A percentile compares a stretch with the other conserved stretches of the same genome.
phyloP scores from a whole-genome alignment of 2,329 filamentous ascomycete species.

The Amphichorda felina region DNA sequence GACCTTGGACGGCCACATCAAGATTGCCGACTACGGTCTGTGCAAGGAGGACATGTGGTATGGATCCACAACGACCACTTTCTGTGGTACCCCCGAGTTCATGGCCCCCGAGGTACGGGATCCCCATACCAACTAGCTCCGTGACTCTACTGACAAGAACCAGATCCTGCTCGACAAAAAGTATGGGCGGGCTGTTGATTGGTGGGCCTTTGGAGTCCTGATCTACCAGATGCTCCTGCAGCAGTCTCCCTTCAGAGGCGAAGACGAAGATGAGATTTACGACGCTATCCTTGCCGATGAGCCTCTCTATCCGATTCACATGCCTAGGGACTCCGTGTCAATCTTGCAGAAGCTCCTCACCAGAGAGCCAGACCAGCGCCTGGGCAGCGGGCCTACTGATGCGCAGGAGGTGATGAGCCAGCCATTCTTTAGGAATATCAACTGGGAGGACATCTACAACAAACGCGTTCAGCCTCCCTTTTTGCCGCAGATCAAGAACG shows the following conservation, averaged over 20 bases:
- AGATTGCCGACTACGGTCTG: constrained; percentile 95
- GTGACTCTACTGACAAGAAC: constrained; percentile 14
- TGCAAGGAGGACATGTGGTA: constrained; percentile 99
- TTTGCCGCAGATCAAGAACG: constrained; percentile 75
- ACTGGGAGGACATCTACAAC: constrained; percentile 98
- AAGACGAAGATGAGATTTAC: constrained; percentile 99
- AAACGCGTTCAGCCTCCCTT: constrained; percentile 88
- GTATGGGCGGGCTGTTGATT: constrained; percentile 92
- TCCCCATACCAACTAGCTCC: background rate
- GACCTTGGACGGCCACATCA: constrained; percentile 92
- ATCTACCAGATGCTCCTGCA: constrained; percentile 99
- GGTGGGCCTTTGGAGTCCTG: constrained; percentile 98
- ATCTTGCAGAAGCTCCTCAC: constrained; percentile 96
- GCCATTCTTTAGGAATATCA: constrained; percentile 94
- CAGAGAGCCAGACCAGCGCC: constrained; percentile 81
- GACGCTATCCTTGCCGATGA: constrained; percentile 96
- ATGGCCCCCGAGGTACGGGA: constrained; percentile 86
- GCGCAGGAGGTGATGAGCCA: constrained; percentile 99
- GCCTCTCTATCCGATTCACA: constrained; percentile 94
- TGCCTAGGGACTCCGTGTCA: constrained; percentile 94
- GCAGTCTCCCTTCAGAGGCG: constrained; percentile 95
- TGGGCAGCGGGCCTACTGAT: constrained; percentile 91
- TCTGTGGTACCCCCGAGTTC: constrained; percentile 98
- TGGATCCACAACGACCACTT: constrained; percentile 89
- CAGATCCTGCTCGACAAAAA: constrained; percentile 97